These are phyloP conservation scores for Triticum turgidum DNA, from an alignment of 176 grass and related monocot genomes.

Conservation along the genomic window DNA sequence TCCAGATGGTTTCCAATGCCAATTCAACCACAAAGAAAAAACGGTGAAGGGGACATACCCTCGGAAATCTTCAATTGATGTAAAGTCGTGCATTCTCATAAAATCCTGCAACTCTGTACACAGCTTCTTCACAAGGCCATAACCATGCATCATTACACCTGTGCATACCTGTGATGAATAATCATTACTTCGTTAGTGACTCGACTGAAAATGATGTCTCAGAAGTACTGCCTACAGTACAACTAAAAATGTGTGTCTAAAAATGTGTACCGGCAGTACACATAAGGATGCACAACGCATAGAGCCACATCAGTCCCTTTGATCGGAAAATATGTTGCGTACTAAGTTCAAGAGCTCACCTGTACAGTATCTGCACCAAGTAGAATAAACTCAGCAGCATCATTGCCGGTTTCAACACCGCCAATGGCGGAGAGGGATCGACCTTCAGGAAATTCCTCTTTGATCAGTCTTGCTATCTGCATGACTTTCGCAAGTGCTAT, in stretches of 20 bases:
- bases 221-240: neutral
- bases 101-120: slow-evolving; percentile 85
- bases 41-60: slow-evolving; percentile 48
- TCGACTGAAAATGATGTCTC: slow-evolving; percentile 15
- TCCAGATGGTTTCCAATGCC: slow-evolving; percentile 1
- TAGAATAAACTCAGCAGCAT: slow-evolving; percentile 92
- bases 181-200: neutral
- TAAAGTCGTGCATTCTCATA: slow-evolving; percentile 86
- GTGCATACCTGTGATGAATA: slow-evolving; percentile 71
- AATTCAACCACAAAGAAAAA: slow-evolving; percentile 27
- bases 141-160: slow-evolving; percentile 97
- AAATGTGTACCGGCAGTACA: neutral
- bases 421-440: slow-evolving; percentile 89
- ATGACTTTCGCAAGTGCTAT: slow-evolving; percentile 96
- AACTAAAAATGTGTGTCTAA: neutral
- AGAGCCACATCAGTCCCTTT: neutral
- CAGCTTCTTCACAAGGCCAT: slow-evolving; percentile 93
- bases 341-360: slow-evolving; percentile 35
- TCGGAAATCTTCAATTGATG: slow-evolving; percentile 85
- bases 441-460: slow-evolving; percentile 71
- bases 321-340: neutral
- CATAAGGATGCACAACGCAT: neutral
- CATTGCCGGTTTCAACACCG: slow-evolving; percentile 85
- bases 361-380: slow-evolving; percentile 96
- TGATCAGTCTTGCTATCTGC: slow-evolving; percentile 89